Evolutionary conservation across 2,329 filamentous ascomycete species (phyloP), one percentile per base, ranked within the genome.

Genomic region (Plectosphaerella plurivora): DNA sequence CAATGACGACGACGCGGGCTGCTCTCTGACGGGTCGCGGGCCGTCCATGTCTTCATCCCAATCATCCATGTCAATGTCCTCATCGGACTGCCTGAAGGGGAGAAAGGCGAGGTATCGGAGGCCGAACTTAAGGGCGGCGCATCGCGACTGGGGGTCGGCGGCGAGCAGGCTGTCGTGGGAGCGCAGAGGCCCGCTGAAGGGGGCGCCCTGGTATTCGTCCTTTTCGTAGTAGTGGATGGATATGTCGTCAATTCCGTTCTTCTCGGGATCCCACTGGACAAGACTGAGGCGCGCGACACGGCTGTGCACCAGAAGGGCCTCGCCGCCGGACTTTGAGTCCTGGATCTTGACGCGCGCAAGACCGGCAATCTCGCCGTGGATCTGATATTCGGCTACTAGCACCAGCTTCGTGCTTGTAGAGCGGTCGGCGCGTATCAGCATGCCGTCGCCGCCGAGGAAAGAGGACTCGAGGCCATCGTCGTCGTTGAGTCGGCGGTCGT

Each of bases 171-270:
- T 96, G 68, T 85, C 81, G 66, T 87, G 91, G 57, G 88, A 83
- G 65, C 83, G 84, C 63, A 95, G 73, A 51, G 87, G 82, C 50
- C 87, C 81, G 49, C 88, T 85, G 87, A 91, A 97, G 0, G 93
- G 92, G 57, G 84, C 88, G 50, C 87, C 85, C 59, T 88, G 84
- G 56, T 93, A 76, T 65, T 96, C 92, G 65, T 97, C 92, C 67
- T 94, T 89, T 69, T 99, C 94, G 72, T 97, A 99, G 77, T 92
- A 97, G 74, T 99, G 94, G 63, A 99, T 93, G 49, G 93, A 97
- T 57, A 94, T 83, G 50, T 93, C 97, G 61, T 87, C 86, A 61
- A 97, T 85, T 49, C 83, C 82, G 69, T 89, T 80, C 59, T 83
- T 84, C 66, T 88, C 84, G 9, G 90, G 85, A 66, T 97, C 90